phyloP scores from a whole-genome alignment of 2,329 filamentous ascomycete genomes.

The Apiospora sp. region DNA sequence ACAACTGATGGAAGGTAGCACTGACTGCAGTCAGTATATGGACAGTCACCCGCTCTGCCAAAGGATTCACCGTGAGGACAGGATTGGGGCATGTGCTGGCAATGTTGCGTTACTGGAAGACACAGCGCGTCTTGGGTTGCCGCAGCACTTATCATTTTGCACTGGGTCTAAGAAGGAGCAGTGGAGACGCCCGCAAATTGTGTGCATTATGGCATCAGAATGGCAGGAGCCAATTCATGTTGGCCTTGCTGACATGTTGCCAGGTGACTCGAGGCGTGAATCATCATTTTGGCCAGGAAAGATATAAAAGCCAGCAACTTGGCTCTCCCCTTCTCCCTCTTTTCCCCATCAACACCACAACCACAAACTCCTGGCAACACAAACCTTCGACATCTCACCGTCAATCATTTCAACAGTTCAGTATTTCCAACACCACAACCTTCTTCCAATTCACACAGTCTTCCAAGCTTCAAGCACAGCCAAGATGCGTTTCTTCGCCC shows the following conservation, averaged over 20 bases:
- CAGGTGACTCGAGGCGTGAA: neutral
- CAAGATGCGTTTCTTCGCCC: neutral
- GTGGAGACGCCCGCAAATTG: neutral
- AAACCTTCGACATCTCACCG: neutral
- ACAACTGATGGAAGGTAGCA: neutral
- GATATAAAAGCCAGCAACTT: neutral
- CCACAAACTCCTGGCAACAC: neutral
- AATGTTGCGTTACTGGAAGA: neutral
- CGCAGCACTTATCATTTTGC: neutral
- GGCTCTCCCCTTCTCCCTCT: neutral
- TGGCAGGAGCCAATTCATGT: neutral
- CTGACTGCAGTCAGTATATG: neutral
- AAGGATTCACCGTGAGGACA: neutral
- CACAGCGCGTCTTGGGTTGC: neutral
- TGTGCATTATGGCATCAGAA: neutral
- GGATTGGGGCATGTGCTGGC: too few species aligned
- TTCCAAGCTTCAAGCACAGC: neutral
- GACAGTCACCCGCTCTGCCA: neutral
- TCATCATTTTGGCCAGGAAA: neutral
- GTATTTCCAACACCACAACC: neutral
- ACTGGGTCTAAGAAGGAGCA: neutral
- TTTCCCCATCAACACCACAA: neutral
- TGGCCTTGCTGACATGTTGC: neutral
- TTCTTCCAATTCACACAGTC: neutral
- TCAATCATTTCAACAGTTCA: neutral